These are phyloP conservation scores for Periconia sp. DNA, from an alignment of 2,329 filamentous ascomycete species.

Conservation along the genomic window DNA sequence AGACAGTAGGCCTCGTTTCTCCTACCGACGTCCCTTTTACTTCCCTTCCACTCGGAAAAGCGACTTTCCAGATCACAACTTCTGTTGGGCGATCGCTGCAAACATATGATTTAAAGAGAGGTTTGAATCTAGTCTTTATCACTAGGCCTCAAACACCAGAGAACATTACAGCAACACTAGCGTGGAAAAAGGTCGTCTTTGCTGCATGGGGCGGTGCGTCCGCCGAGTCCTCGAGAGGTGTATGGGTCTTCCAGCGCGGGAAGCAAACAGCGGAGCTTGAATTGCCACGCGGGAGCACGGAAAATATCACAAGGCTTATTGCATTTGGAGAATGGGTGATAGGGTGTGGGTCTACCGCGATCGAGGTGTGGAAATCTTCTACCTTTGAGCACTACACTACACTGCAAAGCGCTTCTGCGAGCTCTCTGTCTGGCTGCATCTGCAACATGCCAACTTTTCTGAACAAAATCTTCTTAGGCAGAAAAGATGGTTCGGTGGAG, in stretches of 20 bases:
- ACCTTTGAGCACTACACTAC: constrained; percentile 90
- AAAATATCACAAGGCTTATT: constrained; percentile 75
- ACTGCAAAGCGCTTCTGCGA: constrained; percentile 62
- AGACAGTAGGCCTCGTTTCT: constrained; percentile 93
- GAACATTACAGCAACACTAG: constrained; percentile 80
- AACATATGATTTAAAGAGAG: constrained; percentile 90
- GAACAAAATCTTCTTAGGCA: constrained; percentile 92
- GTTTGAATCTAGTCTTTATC: constrained; percentile 90
- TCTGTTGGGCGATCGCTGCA: constrained; percentile 88
- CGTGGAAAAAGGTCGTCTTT: constrained; percentile 84
- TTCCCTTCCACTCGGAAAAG: constrained; percentile 84
- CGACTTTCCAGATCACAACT: constrained; percentile 95
- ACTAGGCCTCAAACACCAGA: constrained; percentile 86
- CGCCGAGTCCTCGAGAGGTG: constrained; percentile 60
- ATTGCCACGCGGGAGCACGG: constrained; percentile 63
- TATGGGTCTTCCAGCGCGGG: constrained; percentile 92
- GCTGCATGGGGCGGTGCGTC: constrained; percentile 80
- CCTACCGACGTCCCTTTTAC: constrained; percentile 90
- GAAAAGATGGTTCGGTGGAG: constrained; percentile 85
- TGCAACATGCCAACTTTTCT: constrained; percentile 91
- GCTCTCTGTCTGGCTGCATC: constrained; percentile 74
- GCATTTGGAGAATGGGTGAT: constrained; percentile 92
- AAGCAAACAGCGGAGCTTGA: constrained; percentile 78
- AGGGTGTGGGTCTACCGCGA: constrained; percentile 70
- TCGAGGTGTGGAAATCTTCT: constrained; percentile 86